Conservation (phyloP, 1,284 basidiomycete genomes). For the Moesziomyces globuligerus region DNA sequence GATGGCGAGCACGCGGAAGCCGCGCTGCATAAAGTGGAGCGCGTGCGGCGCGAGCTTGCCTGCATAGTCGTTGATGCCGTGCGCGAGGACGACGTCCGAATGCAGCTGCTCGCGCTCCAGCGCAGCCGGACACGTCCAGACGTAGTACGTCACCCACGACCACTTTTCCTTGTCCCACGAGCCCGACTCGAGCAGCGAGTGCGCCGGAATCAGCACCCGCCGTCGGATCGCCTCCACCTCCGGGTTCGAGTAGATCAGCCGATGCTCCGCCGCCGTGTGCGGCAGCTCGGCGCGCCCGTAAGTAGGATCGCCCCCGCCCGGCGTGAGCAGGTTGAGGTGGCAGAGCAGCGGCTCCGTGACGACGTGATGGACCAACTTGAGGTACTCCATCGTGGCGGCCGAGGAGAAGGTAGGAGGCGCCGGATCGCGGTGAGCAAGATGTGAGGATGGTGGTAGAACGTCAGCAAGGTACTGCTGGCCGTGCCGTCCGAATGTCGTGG, state of each 20-base stretch:
- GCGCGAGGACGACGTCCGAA: constrained; percentile 57
- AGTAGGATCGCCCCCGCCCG: constrained; percentile 60
- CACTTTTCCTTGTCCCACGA: constrained; percentile 40
- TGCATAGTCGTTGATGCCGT: constrained; percentile 65
- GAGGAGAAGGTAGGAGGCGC: neutral
- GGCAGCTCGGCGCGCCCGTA: constrained; percentile 58
- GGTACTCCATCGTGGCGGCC: constrained; percentile 30
- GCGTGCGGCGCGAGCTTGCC: constrained; percentile 69
- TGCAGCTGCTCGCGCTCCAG: constrained; percentile 45
- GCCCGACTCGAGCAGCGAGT: constrained; percentile 39
- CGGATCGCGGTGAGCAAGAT: neutral
- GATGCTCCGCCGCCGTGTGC: constrained; percentile 49
- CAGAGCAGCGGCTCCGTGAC: constrained; percentile 61
- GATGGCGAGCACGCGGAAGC: constrained; percentile 70
- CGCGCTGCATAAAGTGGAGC: constrained; percentile 68
- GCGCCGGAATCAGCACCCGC: constrained; percentile 44
- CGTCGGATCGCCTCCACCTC: constrained; percentile 53
- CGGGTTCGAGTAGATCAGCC: constrained; percentile 62
- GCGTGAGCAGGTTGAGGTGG: constrained; percentile 46
- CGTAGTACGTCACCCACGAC: constrained; percentile 59
- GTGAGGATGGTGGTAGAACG: neutral
- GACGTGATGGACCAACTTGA: constrained; percentile 47
- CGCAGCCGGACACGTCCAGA: constrained; percentile 53
- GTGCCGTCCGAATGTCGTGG: too few relatives aligned
- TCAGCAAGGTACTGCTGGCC: neutral